Evolutionary conservation across 129 eudicot genomes (phyloP).

Genomic region (sunflower (Helianthus annuus)): DNA sequence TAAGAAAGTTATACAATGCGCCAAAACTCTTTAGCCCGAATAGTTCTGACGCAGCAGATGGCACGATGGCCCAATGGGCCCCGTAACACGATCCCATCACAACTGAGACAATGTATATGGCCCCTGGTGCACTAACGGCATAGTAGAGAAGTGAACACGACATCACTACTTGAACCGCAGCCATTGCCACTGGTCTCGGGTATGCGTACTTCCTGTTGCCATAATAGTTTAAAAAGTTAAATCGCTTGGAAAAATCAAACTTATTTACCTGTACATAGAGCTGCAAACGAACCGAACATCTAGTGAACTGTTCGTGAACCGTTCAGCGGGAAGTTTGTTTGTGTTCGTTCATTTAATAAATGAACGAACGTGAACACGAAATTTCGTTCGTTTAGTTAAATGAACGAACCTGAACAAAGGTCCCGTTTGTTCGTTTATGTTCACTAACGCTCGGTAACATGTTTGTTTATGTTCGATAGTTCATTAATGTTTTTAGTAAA

Average conservation of each 20-base stretch:
- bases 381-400: too few relatives aligned
- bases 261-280: not conserved
- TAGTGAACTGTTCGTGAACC: too few relatives aligned
- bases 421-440: too few relatives aligned
- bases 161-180: conserved; percentile 65
- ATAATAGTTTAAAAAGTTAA: conserved; percentile 9
- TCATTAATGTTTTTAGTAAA: too few relatives aligned
- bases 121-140: conserved; percentile 60
- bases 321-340: too few relatives aligned
- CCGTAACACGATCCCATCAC: conserved; percentile 73
- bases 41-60: conserved; percentile 73
- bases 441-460: too few relatives aligned
- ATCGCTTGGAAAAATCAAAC: not conserved
- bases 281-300: too few relatives aligned
- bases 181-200: conserved; percentile 89
- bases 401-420: too few relatives aligned
- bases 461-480: too few relatives aligned
- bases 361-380: too few relatives aligned
- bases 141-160: conserved; percentile 60
- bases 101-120: conserved; percentile 60
- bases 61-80: conserved; percentile 89
- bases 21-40: conserved; percentile 79
- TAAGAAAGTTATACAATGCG: conserved; percentile 62
- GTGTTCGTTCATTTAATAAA: too few relatives aligned
- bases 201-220: conserved; percentile 55